Base-by-base conservation (phyloP, 2,329 filamentous ascomycete genomes). In the Neonectria ditissima region DNA sequence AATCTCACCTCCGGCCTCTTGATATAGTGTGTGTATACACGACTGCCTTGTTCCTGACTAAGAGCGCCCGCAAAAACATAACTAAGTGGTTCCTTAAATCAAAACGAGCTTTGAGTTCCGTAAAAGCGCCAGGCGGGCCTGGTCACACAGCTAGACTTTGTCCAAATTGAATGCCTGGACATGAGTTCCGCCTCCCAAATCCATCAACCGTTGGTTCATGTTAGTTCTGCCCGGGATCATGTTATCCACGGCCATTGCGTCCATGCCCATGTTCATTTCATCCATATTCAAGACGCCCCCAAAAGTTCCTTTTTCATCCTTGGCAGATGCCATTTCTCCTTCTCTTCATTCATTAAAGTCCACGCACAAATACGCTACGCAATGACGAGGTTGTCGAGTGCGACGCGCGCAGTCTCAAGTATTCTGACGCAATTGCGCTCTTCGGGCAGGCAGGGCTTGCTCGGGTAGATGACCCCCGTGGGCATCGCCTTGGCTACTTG, bases 371-470 rank as follows among this genome's bases (percentile, higher is more conserved):
- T 14, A 37, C 14, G 34, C 10, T 58, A 87, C 18, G 84, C 79
- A 75, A 90, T 89, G 13, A 86, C 78, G 24, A 90, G 75, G 28
- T 80, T 81, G 30, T 87, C 83, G 55, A 89, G 79, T 2, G 86
- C 84, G 47, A 79, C 69, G 63, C 83, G 83, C 5, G 87, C 87
- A 32, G 87, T 81, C 30, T 85, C 81, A 18, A 90, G 80, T 34
- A 89, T 81, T 61, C 78, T 79, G 65, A 84, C 73, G 63, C 87
- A 90, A 24, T 79, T 75, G 14, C 79, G 74, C 26, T 80, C 72
- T 52, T 78, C 75, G 10, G 72, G 74, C 22, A 80, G 65, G 63
- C 73, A 66, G 20, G 75, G 62, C 39, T 70, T 63, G 6, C 53
- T 48, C 13, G 71, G 60, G 44, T 74, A 68, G 11, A 72, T 70